Evolutionary conservation across 176 grass and related monocot genomes (phyloP), one percentile per base, ranked within the genome.

Genomic region (Paspalum notatum): DNA sequence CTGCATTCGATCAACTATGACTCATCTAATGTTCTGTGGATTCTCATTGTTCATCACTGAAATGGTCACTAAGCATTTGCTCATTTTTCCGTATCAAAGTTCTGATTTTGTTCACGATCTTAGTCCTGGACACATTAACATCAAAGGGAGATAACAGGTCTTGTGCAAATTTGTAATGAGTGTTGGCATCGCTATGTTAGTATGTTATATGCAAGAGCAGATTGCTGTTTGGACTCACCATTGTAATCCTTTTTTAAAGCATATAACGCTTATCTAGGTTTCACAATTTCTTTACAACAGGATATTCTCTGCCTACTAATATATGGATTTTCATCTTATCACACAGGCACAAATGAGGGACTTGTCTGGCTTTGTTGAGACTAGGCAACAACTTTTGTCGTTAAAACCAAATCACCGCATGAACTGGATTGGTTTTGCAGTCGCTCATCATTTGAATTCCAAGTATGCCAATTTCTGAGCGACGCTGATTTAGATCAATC

Each of bases 401-500:
- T 83, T 99, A 43, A 99, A 99, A 72, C 97, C 97, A 40, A 99
- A 93, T 77, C 97, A 99, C 79, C 93, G 97, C 66, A 99, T 99
- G 97, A 99, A 99, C 90, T 99, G 97, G 97, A 99, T 96, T 87
- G 97, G 97, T 53, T 99, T 99, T 88, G 91, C 97, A 9, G 93
- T 99, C 56, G 72, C 97, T 47, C 93, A 96, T 88, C 91, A 99
- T 83, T 88, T 99, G 85, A 96, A 91, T 91, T 90, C 91, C 58
- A 99, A 99, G 97, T 99, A 93, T 26, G 72, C 61, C 72, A 80
- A 14, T 82, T 86, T 76, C 82, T 77, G 63, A 56, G 20, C 44
- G 40, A 17, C 48, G 1, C 50, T 44, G 52, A 64, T 58, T 79
- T 61, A 63, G 49, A 68, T 37, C 52, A 38, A 71, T 68, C 24